phyloP scores from a whole-genome alignment of 169 alveolate species.

The Plasmodium coatneyi region DNA sequence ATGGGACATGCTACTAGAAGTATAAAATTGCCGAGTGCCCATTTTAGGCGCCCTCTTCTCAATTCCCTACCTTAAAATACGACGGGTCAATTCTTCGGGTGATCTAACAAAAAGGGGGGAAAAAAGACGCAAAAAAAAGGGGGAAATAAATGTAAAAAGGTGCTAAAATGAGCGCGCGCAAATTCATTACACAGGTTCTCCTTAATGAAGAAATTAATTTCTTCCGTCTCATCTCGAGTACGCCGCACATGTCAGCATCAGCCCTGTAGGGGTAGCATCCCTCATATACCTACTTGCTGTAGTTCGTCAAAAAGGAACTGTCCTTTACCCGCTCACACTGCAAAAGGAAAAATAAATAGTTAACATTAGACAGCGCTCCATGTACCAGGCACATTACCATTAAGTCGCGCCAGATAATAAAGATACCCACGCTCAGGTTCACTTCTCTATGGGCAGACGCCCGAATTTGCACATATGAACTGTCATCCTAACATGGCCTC shows the following conservation, averaged over 20 bases:
- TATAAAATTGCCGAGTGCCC: neutral
- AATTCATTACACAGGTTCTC: neutral
- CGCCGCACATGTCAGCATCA: neutral
- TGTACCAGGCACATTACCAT: neutral
- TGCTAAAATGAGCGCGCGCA: neutral
- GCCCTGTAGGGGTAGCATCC: neutral
- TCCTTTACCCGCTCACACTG: conserved; percentile 29
- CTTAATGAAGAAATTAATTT: neutral
- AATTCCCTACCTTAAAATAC: conserved; percentile 47
- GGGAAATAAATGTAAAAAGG: neutral
- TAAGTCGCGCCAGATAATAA: neutral
- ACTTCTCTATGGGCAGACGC: neutral
- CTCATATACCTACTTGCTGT: conserved; percentile 9
- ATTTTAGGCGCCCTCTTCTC: neutral
- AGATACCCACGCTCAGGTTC: neutral
- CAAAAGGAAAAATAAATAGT: conserved; percentile 7
- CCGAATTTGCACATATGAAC: neutral
- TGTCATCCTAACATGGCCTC: neutral
- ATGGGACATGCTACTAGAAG: neutral
- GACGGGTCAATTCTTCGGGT: neutral
- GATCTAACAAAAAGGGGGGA: conserved; percentile 13
- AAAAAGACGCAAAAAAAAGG: neutral
- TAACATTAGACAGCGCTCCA: neutral
- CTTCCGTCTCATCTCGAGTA: neutral
- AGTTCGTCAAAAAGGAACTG: conserved; percentile 2